Conservation (phyloP, 176 grass and related monocot species). For the Saccharum spontaneum region DNA sequence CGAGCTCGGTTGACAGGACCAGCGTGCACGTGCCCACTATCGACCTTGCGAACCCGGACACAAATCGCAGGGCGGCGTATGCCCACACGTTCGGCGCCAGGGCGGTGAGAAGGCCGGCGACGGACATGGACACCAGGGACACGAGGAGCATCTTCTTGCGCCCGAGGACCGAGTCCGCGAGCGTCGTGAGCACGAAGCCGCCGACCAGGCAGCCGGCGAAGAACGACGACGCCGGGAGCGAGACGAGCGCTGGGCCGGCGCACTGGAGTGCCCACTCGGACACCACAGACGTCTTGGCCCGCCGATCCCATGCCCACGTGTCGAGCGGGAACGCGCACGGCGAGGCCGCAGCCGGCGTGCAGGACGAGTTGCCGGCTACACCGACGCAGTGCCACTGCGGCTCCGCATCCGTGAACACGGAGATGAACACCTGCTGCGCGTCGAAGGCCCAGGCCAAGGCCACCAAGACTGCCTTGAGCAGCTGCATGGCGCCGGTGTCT, state of each 20-base stretch:
- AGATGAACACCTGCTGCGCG: conserved; percentile 82
- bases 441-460: conserved; percentile 74
- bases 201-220: conserved; percentile 72
- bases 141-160: conserved; percentile 69
- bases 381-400: conserved; percentile 63
- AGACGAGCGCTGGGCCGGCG: conserved; percentile 49
- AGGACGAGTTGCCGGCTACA: conserved; percentile 7
- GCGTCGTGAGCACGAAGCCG: conserved; percentile 63
- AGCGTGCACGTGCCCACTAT: conserved; percentile 53
- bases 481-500: conserved; percentile 33
- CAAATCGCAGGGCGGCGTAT: conserved; percentile 56
- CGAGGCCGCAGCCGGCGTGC: background rate
- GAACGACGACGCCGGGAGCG: conserved; percentile 68
- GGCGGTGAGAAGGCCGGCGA: conserved; percentile 46
- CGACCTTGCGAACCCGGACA: conserved; percentile 57
- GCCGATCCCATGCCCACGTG: conserved; percentile 62
- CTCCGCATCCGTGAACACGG: conserved; percentile 72
- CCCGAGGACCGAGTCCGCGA: conserved; percentile 71
- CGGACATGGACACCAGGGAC: conserved; percentile 53
- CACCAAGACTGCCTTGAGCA: conserved; percentile 55
- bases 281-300: conserved; percentile 34
- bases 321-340: conserved; percentile 45
- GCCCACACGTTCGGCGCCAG: conserved; percentile 70
- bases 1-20: conserved; percentile 64
- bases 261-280: conserved; percentile 78